Conservation (phyloP, 768 basidiomycete genomes). For the Amylocystis lapponica region DNA sequence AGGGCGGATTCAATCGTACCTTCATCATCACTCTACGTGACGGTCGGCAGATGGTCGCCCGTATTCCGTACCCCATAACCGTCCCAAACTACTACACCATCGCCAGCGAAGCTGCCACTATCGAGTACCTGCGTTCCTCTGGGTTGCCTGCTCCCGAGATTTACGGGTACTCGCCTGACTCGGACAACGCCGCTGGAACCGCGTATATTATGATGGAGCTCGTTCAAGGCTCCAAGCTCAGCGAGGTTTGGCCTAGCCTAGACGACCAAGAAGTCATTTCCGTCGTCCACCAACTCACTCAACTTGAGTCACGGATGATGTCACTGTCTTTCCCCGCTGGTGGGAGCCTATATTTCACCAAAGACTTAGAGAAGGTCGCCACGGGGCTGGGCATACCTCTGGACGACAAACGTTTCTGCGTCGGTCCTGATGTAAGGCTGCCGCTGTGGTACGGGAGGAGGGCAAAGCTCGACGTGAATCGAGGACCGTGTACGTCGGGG, state of each 20-base stretch:
- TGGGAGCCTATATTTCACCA: constrained; percentile 43
- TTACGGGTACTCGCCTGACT: constrained; percentile 26
- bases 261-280: constrained; percentile 35
- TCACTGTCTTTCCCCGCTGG: constrained; percentile 42
- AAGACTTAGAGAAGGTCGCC: constrained; percentile 39
- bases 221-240: constrained; percentile 33
- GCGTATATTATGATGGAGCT: constrained; percentile 28
- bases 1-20: constrained; percentile 30
- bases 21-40: constrained; percentile 25
- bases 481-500: constrained; percentile 49
- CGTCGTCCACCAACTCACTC: constrained; percentile 36
- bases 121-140: constrained; percentile 20
- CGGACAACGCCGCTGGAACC: constrained; percentile 23
- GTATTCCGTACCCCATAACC: constrained; percentile 22
- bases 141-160: constrained; percentile 27
- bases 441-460: constrained; percentile 47
- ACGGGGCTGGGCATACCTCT: constrained; percentile 28
- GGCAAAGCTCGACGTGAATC: constrained; percentile 40
- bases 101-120: constrained; percentile 28
- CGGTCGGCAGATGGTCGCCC: constrained; percentile 21
- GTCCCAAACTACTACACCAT: constrained; percentile 23
- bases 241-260: constrained; percentile 36
- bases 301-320: constrained; percentile 46
- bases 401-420: constrained; percentile 16
- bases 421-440: constrained; percentile 34